These are phyloP conservation scores for Scutellaria galericulata DNA, from an alignment of 257 asterid species.

Conservation along the genomic window DNA sequence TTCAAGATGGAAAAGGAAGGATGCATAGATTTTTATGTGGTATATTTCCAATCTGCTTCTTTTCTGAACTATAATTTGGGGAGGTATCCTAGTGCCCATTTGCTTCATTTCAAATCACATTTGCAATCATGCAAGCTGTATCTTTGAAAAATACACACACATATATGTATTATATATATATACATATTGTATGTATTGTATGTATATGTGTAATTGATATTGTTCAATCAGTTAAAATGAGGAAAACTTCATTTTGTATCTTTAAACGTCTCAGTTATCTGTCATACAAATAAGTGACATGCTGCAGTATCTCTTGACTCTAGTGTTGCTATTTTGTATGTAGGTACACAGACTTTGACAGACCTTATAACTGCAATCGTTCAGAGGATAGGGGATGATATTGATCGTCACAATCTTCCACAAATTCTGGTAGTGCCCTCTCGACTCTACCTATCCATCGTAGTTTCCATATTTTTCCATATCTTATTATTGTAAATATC, in stretches of 20 bases:
- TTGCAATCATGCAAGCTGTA: neutral
- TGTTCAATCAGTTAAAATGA: constrained; percentile 14
- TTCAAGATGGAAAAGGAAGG: constrained; percentile 89
- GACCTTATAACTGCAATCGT: constrained; percentile 84
- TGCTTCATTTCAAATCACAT: constrained; percentile 23
- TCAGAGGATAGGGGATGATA: constrained; percentile 89
- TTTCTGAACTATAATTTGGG: neutral
- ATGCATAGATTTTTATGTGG: constrained; percentile 92
- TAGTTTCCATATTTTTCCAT: neutral
- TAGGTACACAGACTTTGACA: constrained; percentile 73
- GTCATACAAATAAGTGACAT: neutral
- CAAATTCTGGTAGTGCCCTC: constrained; percentile 74
- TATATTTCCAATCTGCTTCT: constrained; percentile 37
- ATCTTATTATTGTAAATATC: constrained; percentile 33
- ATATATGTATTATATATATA: neutral
- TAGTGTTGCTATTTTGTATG: constrained; percentile 27
- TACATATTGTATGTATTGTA: neutral
- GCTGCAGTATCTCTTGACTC: constrained; percentile 18
- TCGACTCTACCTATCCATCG: neutral
- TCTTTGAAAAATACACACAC: neutral
- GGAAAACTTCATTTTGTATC: neutral
- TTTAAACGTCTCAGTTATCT: neutral
- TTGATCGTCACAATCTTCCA: constrained; percentile 82
- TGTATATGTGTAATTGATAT: neutral
- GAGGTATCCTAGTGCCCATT: neutral